Conservation (phyloP, 2,329 filamentous ascomycete genomes). For the Cordyceps javanica region DNA sequence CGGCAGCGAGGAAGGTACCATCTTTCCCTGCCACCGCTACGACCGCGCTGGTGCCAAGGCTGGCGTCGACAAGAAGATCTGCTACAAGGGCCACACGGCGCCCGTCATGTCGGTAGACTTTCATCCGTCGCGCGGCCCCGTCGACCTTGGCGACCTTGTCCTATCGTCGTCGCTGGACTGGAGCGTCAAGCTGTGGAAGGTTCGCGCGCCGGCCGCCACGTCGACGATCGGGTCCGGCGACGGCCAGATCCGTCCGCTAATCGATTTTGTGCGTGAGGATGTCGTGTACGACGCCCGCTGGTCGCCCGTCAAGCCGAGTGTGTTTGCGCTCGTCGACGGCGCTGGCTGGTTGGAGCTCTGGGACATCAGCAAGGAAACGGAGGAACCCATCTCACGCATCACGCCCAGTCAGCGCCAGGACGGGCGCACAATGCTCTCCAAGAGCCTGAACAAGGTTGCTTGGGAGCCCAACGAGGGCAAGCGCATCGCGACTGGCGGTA, state of each 20-base stretch:
- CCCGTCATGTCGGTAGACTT: slow-evolving; percentile 96
- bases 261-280: slow-evolving; percentile 91
- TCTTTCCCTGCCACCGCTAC: slow-evolving; percentile 95
- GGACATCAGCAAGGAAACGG: slow-evolving; percentile 88
- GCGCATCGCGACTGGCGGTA: slow-evolving; percentile 80
- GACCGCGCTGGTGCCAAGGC: slow-evolving; percentile 96
- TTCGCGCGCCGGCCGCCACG: slow-evolving; percentile 71
- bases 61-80: slow-evolving; percentile 81
- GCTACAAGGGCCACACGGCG: slow-evolving; percentile 84
- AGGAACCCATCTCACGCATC: slow-evolving; percentile 81
- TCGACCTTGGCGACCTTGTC: slow-evolving; percentile 91
- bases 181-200: slow-evolving; percentile 96
- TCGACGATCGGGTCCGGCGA: slow-evolving; percentile 50
- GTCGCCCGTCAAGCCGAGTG: slow-evolving; percentile 89
- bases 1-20: slow-evolving; percentile 92
- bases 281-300: slow-evolving; percentile 94
- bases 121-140: slow-evolving; percentile 83
- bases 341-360: slow-evolving; percentile 89
- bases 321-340: slow-evolving; percentile 92
- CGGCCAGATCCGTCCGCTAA: slow-evolving; percentile 61
- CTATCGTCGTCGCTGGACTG: slow-evolving; percentile 91
- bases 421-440: slow-evolving; percentile 63
- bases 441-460: slow-evolving; percentile 87
- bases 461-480: slow-evolving; percentile 91
- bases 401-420: slow-evolving; percentile 62